A percentile compares a stretch with the other conserved stretches of the same genome.
These are phyloP conservation scores for Gremmenia infestans DNA, from an alignment of 2,329 filamentous ascomycete species.

Conservation along the genomic window DNA sequence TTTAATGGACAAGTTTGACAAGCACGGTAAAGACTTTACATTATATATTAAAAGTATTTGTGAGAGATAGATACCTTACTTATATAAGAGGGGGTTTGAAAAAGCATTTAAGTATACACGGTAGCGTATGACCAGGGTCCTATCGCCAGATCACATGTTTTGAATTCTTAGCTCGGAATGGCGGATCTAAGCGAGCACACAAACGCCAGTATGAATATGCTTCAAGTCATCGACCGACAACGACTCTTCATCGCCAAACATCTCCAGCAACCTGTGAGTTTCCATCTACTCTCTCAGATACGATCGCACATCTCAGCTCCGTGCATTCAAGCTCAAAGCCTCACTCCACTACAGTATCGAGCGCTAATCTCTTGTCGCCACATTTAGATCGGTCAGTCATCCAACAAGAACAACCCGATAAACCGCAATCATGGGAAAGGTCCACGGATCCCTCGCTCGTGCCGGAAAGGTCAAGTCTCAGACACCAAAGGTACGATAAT, in stretches of 20 bases:
- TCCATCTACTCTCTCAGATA: background rate
- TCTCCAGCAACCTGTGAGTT: constrained; percentile 17
- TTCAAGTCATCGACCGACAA: constrained; percentile 9
- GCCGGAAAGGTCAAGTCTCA: constrained; percentile 98
- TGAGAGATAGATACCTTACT: too few relatives aligned
- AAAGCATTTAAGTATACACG: background rate
- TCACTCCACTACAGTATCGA: background rate
- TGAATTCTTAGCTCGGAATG: background rate
- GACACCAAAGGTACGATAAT: constrained; percentile 73
- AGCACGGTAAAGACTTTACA: too few relatives aligned
- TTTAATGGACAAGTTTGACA: too few relatives aligned
- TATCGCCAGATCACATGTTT: background rate
- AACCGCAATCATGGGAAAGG: constrained; percentile 74
- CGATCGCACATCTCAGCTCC: background rate
- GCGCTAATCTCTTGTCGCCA: constrained; percentile 19
- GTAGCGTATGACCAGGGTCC: background rate
- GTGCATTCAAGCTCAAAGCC: background rate
- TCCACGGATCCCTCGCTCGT: constrained; percentile 91
- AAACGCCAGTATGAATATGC: background rate
- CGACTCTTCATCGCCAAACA: constrained; percentile 4
- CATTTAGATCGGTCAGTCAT: constrained; percentile 26
- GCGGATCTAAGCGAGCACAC: constrained; percentile 10
- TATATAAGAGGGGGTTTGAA: background rate
- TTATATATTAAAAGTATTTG: too few relatives aligned
- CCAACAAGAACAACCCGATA: constrained; percentile 25